phyloP scores from a whole-genome alignment of 805 yeast genomes.

The Yarrowia sp. region DNA sequence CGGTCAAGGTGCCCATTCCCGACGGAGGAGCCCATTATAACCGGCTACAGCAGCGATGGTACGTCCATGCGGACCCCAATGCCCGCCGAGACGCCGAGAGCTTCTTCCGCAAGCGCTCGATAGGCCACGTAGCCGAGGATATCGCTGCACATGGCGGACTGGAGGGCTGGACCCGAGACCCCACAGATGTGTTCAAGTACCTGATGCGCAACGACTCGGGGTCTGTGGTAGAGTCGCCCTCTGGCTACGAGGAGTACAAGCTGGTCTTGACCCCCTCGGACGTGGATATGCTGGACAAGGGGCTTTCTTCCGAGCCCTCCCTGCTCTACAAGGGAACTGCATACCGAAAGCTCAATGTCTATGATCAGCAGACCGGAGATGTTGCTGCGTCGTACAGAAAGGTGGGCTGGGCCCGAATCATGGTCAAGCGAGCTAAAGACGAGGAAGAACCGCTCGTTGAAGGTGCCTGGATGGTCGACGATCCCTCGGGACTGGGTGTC shows the following conservation, averaged over 20 bases:
- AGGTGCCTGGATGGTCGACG: slow-evolving; percentile 50
- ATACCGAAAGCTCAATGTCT: slow-evolving; percentile 43
- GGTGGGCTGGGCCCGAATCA: slow-evolving; percentile 50
- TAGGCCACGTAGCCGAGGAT: slow-evolving; percentile 9
- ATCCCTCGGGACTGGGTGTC: slow-evolving; percentile 47
- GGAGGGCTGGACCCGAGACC: slow-evolving; percentile 13
- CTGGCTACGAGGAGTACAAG: slow-evolving; percentile 30
- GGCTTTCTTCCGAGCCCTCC: neutral
- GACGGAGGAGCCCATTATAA: slow-evolving; percentile 34
- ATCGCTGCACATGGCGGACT: slow-evolving; percentile 18
- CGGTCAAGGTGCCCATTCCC: slow-evolving; percentile 31
- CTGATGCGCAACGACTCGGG: slow-evolving; percentile 22
- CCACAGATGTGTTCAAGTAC: slow-evolving; percentile 33
- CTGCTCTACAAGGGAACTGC: slow-evolving; percentile 46
- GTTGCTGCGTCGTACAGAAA: slow-evolving; percentile 41
- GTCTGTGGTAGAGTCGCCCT: slow-evolving; percentile 10
- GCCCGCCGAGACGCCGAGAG: slow-evolving; percentile 35
- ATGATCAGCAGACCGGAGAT: slow-evolving; percentile 41
- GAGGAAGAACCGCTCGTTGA: slow-evolving; percentile 41
- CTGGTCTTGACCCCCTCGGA: slow-evolving; percentile 41
- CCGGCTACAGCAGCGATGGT: slow-evolving; percentile 37
- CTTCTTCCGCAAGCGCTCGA: slow-evolving; percentile 15
- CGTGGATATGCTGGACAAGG: slow-evolving; percentile 33
- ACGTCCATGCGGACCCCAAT: slow-evolving; percentile 33
- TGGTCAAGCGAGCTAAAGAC: slow-evolving; percentile 40